Evolutionary conservation across 257 asterid species (phyloP), one percentile per base, ranked within the genome.

Genomic region (Ballota nigra): DNA sequence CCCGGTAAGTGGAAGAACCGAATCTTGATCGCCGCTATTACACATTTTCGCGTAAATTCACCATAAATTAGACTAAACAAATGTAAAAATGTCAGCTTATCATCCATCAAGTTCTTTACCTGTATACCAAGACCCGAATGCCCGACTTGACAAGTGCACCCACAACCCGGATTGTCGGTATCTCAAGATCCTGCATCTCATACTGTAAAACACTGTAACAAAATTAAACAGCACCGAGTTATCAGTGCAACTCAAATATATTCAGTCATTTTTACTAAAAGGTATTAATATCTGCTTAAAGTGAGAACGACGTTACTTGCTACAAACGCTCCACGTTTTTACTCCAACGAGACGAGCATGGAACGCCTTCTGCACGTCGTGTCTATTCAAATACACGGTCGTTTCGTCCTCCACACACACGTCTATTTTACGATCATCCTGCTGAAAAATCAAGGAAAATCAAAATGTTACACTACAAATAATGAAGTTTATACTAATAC

Each of bases 11-110:
- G 98, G 98, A 23, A 90, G 85, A 53, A 90, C 90, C 0, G 98
- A 88, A 78, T 92, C 98, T 80, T 92, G 96, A 76, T 92, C 98
- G 18, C 98, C 98, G 68, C 98, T 92, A 71, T 62, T 20, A 36
- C 59, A 40, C 34, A 40, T 55, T 67, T 68, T 69, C 53, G 45
- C 68, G 43, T 2, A 43, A 49, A 57, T 66, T 60, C n/a, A 20
- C 2, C 33, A 6, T 51, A 6, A 75, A 10, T 52, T 19, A 20
- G 12, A 18, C 20, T 3, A 52, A 19, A 52, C 6, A 52, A 20
- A 19, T 6, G 28, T 20, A 8, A 18, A 2, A 8, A 8, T 10
- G 0, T 5, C 5, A 1, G 4, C 3, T 5, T 0, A 2, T 5
- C 36, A 31, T 52, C 26, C 28, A 52, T 19, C 29, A n/a, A 8